These are phyloP conservation scores for Dioscorea dumetorum DNA, from an alignment of 106 monocot genomes.

Conservation along the genomic window DNA sequence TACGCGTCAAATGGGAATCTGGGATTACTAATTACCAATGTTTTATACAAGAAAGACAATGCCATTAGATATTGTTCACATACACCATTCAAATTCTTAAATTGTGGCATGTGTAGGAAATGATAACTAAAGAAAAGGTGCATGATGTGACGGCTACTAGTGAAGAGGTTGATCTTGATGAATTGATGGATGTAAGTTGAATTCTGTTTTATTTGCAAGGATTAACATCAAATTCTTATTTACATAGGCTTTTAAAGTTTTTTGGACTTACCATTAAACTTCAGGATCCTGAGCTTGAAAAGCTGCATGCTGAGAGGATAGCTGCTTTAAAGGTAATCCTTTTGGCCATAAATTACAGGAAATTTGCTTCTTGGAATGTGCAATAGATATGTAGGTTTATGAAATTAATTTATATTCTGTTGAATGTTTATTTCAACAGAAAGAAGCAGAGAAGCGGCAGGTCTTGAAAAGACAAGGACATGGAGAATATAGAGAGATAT, in stretches of 20 bases:
- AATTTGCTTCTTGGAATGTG: too few species aligned
- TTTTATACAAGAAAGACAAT: neutral
- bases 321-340: conserved; percentile 78
- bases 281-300: conserved; percentile 96
- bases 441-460: conserved; percentile 88
- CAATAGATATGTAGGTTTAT: too few species aligned
- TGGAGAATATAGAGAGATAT: conserved; percentile 89
- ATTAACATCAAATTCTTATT: neutral
- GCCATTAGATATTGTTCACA: too few species aligned
- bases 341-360: too few species aligned
- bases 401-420: too few species aligned
- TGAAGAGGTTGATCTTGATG: conserved; percentile 95
- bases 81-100: neutral
- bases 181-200: conserved; percentile 87
- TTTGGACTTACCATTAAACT: conserved; percentile 1
- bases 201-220: neutral
- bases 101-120: conserved; percentile 39
- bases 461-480: conserved; percentile 90
- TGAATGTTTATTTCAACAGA: conserved; percentile 28
- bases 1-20: neutral
- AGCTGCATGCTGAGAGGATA: conserved; percentile 86
- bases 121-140: conserved; percentile 52
- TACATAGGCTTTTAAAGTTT: neutral
- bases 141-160: conserved; percentile 43
- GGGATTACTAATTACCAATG: neutral